phyloP scores from a whole-genome alignment of 2,329 filamentous ascomycete species.

The Penicillium digitatum region DNA sequence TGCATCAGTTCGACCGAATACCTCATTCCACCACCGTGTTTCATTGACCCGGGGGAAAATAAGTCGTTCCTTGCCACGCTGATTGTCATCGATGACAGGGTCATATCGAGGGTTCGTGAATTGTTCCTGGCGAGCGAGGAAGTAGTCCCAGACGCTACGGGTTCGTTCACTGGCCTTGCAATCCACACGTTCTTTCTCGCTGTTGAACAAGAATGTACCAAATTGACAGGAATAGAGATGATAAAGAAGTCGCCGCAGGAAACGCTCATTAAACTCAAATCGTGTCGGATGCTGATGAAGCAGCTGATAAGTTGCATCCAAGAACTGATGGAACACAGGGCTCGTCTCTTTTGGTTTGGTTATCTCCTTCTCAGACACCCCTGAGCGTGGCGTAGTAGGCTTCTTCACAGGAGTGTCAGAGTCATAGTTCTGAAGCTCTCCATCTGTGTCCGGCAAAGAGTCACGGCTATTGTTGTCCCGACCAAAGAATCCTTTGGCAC shows the following conservation, averaged over 20 bases:
- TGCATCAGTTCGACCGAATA: constrained; percentile 78
- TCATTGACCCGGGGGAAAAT: constrained; percentile 74
- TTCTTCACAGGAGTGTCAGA: constrained; percentile 43
- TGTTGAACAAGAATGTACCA: constrained; percentile 93
- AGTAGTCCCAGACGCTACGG: constrained; percentile 93
- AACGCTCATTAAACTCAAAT: constrained; percentile 95
- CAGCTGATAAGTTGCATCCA: constrained; percentile 90
- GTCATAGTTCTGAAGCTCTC: constrained; percentile 49
- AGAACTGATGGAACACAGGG: constrained; percentile 95
- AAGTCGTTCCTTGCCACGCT: constrained; percentile 74
- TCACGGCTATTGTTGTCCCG: constrained; percentile 67
- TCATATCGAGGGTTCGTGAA: constrained; percentile 83
- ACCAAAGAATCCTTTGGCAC: constrained; percentile 86
- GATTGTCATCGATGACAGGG: constrained; percentile 67
- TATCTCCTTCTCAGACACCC: constrained; percentile 57
- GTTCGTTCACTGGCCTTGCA: constrained; percentile 66
- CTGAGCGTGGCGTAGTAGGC: constrained; percentile 30
- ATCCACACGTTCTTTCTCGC: constrained; percentile 79
- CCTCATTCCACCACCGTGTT: constrained; percentile 89
- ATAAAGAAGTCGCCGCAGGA: constrained; percentile 81
- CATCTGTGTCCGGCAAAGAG: constrained; percentile 60
- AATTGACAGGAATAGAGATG: constrained; percentile 96
- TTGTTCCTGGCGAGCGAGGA: constrained; percentile 72
- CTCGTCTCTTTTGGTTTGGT: constrained; percentile 84
- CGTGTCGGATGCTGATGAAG: constrained; percentile 78